Evolutionary conservation across 2,329 filamentous ascomycete genomes (phyloP).

Genomic region (Aspergillus cejpii): DNA sequence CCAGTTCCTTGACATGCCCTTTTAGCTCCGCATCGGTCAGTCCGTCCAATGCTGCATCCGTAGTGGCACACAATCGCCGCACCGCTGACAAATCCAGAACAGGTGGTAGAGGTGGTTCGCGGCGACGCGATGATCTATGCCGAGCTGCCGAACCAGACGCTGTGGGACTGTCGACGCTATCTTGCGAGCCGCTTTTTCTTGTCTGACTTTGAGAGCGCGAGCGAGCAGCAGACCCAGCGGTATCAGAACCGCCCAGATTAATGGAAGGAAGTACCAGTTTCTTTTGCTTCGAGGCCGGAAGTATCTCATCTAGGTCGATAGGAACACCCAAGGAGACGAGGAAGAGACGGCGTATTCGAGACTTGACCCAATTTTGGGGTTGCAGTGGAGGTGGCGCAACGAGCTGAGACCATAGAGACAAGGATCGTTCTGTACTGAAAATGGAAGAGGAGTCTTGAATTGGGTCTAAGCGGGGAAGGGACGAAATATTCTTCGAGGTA

Average conservation of each 20-base stretch:
- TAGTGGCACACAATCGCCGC: conserved; percentile 72
- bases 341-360: conserved; percentile 87
- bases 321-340: conserved; percentile 93
- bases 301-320: conserved; percentile 92
- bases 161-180: conserved; percentile 16
- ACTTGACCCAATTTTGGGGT: conserved; percentile 96
- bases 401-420: conserved; percentile 92
- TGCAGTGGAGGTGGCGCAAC: conserved; percentile 90
- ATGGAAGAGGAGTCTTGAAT: conserved; percentile 48
- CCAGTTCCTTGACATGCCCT: conserved; percentile 62
- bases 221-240: conserved; percentile 53
- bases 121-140: conserved; percentile 33
- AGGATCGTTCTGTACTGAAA: conserved; percentile 77
- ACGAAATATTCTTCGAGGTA: conserved; percentile 31
- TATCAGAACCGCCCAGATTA: conserved; percentile 47
- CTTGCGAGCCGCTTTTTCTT: conserved; percentile 28
- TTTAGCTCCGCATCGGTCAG: conserved; percentile 72
- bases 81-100: conserved; percentile 73
- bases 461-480: conserved; percentile 34
- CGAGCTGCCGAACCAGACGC: conserved; percentile 26
- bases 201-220: conserved; percentile 30
- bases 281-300: conserved; percentile 95
- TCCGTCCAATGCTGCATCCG: conserved; percentile 71
- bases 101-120: conserved; percentile 58
- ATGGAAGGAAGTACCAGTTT: conserved; percentile 90